These are phyloP conservation scores for Pelargonium cotyledonis DNA, from an alignment of 441 rosid species.

Conservation along the genomic window DNA sequence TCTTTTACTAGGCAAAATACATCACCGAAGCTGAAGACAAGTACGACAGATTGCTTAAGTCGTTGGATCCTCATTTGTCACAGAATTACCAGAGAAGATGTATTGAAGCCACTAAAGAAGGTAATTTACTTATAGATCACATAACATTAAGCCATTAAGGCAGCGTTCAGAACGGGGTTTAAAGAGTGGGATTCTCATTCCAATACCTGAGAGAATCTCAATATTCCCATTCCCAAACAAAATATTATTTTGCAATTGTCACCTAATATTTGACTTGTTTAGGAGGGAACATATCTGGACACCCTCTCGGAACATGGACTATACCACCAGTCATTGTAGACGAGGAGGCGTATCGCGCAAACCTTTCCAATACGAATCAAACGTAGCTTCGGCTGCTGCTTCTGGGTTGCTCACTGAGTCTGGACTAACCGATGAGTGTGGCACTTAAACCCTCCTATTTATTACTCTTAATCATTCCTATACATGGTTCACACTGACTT, in stretches of 20 bases:
- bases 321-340: constrained; percentile 62
- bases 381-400: too few species aligned
- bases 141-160: neutral
- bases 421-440: too few species aligned
- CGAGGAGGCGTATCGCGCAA: constrained; percentile 49
- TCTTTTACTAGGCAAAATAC: constrained; percentile 47
- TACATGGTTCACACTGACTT: too few species aligned
- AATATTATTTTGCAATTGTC: too few species aligned
- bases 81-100: constrained; percentile 60
- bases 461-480: too few species aligned
- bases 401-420: too few species aligned
- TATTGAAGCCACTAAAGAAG: constrained; percentile 78
- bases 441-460: too few species aligned
- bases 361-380: neutral
- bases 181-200: too few species aligned
- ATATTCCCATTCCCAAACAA: too few species aligned
- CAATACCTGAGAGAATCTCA: too few species aligned
- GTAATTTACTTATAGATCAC: constrained; percentile 26
- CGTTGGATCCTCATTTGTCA: constrained; percentile 59
- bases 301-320: constrained; percentile 67
- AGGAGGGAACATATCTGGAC: constrained; percentile 59
- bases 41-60: constrained; percentile 42
- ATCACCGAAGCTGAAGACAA: constrained; percentile 69
- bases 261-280: neutral
- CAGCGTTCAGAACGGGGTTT: too few species aligned